A percentile compares a stretch with the other conserved stretches of the same genome.
phyloP scores from a whole-genome alignment of 108 stramenopile genomes.

The Nitzschia sp. region DNA sequence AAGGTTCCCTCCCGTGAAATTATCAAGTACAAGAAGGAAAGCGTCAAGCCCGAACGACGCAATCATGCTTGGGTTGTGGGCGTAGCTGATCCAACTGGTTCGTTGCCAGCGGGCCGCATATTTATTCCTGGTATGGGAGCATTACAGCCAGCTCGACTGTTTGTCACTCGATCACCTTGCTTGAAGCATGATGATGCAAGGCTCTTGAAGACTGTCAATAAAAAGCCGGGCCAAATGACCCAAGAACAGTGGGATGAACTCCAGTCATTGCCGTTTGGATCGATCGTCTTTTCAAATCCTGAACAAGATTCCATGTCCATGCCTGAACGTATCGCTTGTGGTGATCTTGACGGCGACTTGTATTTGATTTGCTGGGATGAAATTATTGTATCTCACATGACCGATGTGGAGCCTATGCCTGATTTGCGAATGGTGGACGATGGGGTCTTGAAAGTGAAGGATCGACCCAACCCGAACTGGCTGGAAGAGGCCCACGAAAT shows the following conservation, averaged over 20 bases:
- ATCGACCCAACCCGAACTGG: slow-evolving; percentile 10
- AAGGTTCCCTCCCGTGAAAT: slow-evolving; percentile 20
- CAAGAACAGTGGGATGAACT: slow-evolving; percentile 3
- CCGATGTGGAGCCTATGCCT: slow-evolving; percentile 21
- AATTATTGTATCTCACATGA: slow-evolving; percentile 27
- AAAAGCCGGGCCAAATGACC: not conserved
- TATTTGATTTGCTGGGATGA: slow-evolving; percentile 48
- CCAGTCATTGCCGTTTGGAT: not conserved
- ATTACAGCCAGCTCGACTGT: not conserved
- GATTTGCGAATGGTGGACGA: slow-evolving; percentile 19
- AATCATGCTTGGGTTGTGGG: slow-evolving; percentile 7
- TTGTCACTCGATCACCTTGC: slow-evolving; percentile 10
- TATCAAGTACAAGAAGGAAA: not conserved
- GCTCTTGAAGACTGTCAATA: not conserved
- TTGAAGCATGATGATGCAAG: not conserved
- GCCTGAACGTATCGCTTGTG: not conserved
- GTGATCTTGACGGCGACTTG: slow-evolving; percentile 14
- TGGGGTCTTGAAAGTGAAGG: not conserved
- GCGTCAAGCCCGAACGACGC: slow-evolving; percentile 12
- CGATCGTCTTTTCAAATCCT: not conserved
- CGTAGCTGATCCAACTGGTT: slow-evolving; percentile 8
- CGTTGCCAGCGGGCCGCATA: not conserved
- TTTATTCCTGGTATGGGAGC: not conserved
- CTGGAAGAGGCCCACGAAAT: not conserved
- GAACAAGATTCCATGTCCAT: slow-evolving; percentile 11